Evolutionary conservation across 306 rosid genomes (phyloP).

Genomic region (Quercus variabilis): DNA sequence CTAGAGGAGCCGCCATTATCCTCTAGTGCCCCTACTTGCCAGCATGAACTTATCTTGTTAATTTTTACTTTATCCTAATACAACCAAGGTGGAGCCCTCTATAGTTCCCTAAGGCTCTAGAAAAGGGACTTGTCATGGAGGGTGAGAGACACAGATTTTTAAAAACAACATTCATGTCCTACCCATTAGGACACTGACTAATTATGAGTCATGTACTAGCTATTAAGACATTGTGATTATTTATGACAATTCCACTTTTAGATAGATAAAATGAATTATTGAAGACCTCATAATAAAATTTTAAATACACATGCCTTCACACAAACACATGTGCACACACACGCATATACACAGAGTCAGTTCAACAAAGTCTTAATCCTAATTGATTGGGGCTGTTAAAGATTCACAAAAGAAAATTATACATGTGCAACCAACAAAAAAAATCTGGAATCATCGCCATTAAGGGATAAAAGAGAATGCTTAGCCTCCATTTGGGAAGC

Average conservation of each 20-base stretch:
- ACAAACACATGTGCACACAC: neutral
- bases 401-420: neutral
- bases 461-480: neutral
- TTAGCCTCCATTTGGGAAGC: no score
- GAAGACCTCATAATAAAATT: neutral
- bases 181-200: neutral
- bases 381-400: neutral
- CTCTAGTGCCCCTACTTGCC: neutral
- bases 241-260: neutral
- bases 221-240: neutral
- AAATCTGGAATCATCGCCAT: neutral
- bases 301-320: neutral
- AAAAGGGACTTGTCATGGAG: neutral
- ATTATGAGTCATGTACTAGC: neutral
- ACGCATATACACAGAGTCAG: neutral
- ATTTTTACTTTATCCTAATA: neutral
- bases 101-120: neutral
- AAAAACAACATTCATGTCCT: neutral
- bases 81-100: neutral
- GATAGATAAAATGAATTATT: neutral
- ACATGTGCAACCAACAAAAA: neutral
- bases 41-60: neutral
- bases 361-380: neutral
- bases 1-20: neutral
- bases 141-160: neutral